Evolutionary conservation across 352 stramenopile species (phyloP).

Genomic region (Globisporangium sylvaticum): DNA sequence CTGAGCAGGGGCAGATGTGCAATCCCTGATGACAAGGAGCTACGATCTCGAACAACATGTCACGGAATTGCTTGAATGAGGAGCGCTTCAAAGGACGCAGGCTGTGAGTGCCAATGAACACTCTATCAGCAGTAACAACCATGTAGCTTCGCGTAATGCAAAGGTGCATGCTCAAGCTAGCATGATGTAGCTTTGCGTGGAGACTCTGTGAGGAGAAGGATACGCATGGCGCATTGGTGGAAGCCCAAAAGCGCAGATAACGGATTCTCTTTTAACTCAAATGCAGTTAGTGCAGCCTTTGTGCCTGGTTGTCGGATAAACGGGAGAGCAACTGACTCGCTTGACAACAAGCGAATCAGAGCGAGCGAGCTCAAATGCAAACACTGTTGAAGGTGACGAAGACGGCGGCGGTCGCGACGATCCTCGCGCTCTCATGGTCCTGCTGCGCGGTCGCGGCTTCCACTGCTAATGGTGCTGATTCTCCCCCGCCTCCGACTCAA

Average conservation of each 20-base stretch:
- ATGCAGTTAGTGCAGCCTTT: background rate
- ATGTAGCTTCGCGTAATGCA: background rate
- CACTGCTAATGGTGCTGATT: conserved; percentile 13
- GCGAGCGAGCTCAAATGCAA: background rate
- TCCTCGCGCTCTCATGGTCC: conserved; percentile 1
- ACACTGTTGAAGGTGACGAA: background rate
- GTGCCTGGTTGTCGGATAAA: background rate
- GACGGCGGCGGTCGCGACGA: background rate
- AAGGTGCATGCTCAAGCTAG: too few relatives aligned
- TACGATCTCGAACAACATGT: background rate
- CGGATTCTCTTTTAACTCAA: background rate
- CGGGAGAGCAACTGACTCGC: background rate
- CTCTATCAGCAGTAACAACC: background rate
- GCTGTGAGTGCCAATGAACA: background rate
- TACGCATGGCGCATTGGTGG: background rate
- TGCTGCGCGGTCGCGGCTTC: background rate
- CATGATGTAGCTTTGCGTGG: background rate
- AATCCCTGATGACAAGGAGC: too few relatives aligned
- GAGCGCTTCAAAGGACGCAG: background rate
- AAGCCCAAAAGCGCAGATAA: background rate
- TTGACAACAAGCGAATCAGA: background rate
- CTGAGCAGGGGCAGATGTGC: background rate
- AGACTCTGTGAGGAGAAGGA: background rate
- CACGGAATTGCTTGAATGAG: background rate
- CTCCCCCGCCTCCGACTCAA: conserved; percentile 20